These are phyloP conservation scores for Beauveria australis DNA, from an alignment of 2,329 filamentous ascomycete genomes.

Conservation along the genomic window DNA sequence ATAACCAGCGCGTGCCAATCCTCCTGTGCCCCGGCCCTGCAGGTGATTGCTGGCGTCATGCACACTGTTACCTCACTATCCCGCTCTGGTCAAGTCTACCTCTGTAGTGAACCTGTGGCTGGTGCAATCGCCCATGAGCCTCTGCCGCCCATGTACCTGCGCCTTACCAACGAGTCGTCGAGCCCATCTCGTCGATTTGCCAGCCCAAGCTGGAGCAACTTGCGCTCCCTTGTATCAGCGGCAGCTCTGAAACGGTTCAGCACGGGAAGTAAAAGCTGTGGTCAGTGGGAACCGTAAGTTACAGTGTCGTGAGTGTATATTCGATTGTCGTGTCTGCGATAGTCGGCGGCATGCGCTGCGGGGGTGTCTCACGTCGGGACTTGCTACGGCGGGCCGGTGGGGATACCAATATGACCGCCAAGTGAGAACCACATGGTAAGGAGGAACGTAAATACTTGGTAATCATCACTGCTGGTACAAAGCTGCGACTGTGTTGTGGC, in stretches of 20 bases:
- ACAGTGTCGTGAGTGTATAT: not conserved
- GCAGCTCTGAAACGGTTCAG: too few relatives aligned
- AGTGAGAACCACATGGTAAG: not conserved
- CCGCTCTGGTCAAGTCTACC: not conserved
- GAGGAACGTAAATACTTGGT: too few relatives aligned
- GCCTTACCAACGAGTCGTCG: not conserved
- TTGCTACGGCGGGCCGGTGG: not conserved
- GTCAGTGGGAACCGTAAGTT: not conserved
- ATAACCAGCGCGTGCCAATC: not conserved
- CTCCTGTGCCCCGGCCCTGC: not conserved
- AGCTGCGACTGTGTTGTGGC: too few relatives aligned
- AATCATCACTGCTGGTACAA: too few relatives aligned
- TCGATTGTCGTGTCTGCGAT: not conserved
- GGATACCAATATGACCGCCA: not conserved
- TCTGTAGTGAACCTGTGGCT: not conserved
- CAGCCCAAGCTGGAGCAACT: not conserved
- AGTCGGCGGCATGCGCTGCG: not conserved
- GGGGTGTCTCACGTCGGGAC: constrained; percentile 7
- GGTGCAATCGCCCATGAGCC: not conserved
- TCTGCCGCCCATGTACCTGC: too few relatives aligned
- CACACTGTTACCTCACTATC: not conserved
- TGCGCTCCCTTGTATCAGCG: not conserved
- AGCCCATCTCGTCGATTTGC: too few relatives aligned
- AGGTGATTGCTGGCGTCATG: not conserved
- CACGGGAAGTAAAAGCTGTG: too few relatives aligned